phyloP scores from a whole-genome alignment of 176 grass and related monocot genomes.

The Cocos nucifera region DNA sequence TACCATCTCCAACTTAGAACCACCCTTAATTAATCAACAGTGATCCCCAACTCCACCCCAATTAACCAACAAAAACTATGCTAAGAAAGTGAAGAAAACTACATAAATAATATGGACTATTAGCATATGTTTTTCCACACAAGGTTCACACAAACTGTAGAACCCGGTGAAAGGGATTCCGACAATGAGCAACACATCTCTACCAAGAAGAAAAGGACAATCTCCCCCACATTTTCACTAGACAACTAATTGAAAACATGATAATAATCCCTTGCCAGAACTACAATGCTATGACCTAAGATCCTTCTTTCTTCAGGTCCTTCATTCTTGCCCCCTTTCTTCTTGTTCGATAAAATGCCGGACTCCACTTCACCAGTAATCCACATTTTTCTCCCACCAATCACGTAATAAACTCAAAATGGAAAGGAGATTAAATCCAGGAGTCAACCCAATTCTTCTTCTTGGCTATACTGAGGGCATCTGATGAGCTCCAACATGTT shows the following conservation, averaged over 20 bases:
- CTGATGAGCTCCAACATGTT: constrained; percentile 97
- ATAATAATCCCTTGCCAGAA: no score
- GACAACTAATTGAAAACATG: no score
- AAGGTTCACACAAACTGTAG: neutral
- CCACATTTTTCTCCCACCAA: constrained; percentile 2
- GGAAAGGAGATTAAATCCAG: neutral
- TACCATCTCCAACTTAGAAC: no score
- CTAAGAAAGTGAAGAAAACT: no score
- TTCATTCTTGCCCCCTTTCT: no score
- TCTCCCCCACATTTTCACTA: no score
- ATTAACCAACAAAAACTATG: no score
- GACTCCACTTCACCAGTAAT: neutral
- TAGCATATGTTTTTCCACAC: no score
- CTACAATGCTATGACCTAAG: neutral
- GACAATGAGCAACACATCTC: neutral
- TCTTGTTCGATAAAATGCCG: no score
- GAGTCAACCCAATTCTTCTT: constrained; percentile 56
- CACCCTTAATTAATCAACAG: no score
- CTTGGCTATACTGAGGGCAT: constrained; percentile 83
- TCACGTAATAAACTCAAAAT: constrained; percentile 24
- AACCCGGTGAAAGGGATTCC: neutral
- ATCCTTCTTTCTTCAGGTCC: neutral
- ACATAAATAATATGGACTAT: no score
- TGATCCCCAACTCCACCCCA: no score
- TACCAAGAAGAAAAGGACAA: neutral